Evolutionary conservation across 345 rosid species (phyloP), one percentile per base, ranked within the genome.

Genomic region (Cardamine resedifolia): DNA sequence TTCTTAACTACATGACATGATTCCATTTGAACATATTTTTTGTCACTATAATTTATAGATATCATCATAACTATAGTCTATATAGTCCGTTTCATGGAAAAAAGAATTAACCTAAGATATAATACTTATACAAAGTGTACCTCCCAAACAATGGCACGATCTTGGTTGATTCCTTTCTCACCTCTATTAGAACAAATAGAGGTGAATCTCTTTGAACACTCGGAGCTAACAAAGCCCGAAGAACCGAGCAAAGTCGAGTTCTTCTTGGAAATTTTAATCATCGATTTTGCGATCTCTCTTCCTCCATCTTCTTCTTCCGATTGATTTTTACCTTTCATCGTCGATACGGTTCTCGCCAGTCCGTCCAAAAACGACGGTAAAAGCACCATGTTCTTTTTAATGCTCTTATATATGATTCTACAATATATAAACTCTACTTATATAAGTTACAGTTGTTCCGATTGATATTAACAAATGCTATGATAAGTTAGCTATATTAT

Each of bases 161-260:
- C 97, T 80, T 94, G 97, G 66, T 94, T 94, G 16, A 73, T 83
- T 49, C 95, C 97, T 78, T 93, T 93, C 66, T 77, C 81, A 7
- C 98, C 97, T 85, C 86, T 80, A 78, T 81, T 87, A 50, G 98
- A 84, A 85, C 83, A 94, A 38, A 85, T 78, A 2, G 95, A 88
- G 48, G 87, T 87, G 39, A 84, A 61, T 73, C 83, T 79, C 50
- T 80, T 71, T 0, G 88, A 87, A 56, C 59, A 83, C 52, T 75
- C 80, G 12, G 86, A 85, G 68, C 64, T 82, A 24, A 86, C 82
- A 64, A 65, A 78, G 16, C 92, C 96, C 0, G 92, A 83, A 18
- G 95, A 80, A 58, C 87, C 83, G 39, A 82, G 56, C 78, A 88
- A 75, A 77, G 80, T 58, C 47, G 83, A 89, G 0, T 86, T 90